These are phyloP conservation scores for Suhomyces bokatorum DNA, from an alignment of 1,139 yeast genomes.

Conservation along the genomic window DNA sequence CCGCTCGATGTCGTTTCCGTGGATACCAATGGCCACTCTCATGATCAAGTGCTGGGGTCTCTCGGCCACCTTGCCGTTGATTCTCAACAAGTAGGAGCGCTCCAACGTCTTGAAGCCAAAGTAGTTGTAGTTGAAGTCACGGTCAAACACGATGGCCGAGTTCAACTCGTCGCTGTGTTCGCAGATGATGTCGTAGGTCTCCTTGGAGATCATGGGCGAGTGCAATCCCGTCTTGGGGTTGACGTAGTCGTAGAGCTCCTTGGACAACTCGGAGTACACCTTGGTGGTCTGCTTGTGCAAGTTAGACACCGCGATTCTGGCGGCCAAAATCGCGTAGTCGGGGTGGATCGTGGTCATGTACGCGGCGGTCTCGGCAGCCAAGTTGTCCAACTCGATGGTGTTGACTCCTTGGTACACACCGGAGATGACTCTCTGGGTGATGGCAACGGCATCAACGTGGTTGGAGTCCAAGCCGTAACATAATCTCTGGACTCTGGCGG, in stretches of 20 bases:
- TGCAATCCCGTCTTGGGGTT: slow-evolving; percentile 72
- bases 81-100: slow-evolving; percentile 74
- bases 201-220: slow-evolving; percentile 81
- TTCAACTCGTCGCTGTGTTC: slow-evolving; percentile 69
- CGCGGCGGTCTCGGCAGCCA: slow-evolving; percentile 97
- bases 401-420: slow-evolving; percentile 97
- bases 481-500: slow-evolving; percentile 51
- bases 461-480: slow-evolving; percentile 83
- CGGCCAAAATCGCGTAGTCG: slow-evolving; percentile 92
- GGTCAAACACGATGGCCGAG: slow-evolving; percentile 75
- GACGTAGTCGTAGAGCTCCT: slow-evolving; percentile 63
- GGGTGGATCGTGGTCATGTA: slow-evolving; percentile 96
- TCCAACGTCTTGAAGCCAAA: slow-evolving; percentile 88
- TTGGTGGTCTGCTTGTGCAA: slow-evolving; percentile 92
- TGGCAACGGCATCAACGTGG: slow-evolving; percentile 85
- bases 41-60: slow-evolving; percentile 88
- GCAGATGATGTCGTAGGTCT: slow-evolving; percentile 62
- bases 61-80: slow-evolving; percentile 75
- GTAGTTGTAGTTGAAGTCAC: slow-evolving; percentile 80
- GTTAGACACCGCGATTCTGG: slow-evolving; percentile 89
- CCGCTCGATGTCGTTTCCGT: slow-evolving; percentile 67
- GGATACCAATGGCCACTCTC: slow-evolving; percentile 90
- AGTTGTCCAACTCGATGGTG: slow-evolving; percentile 86
- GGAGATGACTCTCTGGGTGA: slow-evolving; percentile 83
- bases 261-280: slow-evolving; percentile 77